Percentiles rank a stretch among this genome's conserved stretches.
These are phyloP conservation scores for Komagataella pastoris DNA, from an alignment of 805 yeast genomes.

Conservation along the genomic window DNA sequence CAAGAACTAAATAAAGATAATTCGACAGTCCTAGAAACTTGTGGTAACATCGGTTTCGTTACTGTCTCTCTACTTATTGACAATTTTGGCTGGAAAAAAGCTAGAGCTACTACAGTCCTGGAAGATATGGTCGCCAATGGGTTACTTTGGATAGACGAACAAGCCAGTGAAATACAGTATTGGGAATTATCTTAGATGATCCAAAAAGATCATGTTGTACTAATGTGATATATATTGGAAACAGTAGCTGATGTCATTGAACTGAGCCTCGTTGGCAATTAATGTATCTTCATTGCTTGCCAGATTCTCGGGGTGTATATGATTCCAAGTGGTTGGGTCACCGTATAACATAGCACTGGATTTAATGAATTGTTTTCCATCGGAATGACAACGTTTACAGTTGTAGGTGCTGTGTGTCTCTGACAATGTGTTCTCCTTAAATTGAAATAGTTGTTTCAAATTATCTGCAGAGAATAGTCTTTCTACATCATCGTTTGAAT, in stretches of 20 bases:
- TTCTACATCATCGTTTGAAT: conserved; percentile 91
- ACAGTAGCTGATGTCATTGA: conserved; percentile 66
- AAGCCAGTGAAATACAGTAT: conserved; percentile 24
- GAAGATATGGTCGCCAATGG: conserved; percentile 78
- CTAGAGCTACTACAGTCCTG: conserved; percentile 47
- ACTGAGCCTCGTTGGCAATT: conserved; percentile 57
- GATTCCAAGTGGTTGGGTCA: conserved; percentile 97
- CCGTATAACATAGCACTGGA: conserved; percentile 91
- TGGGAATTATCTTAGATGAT: conserved; percentile 72
- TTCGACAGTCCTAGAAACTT: conserved; percentile 55
- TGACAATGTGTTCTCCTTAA: conserved; percentile 51
- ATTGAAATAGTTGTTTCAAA: conserved; percentile 63
- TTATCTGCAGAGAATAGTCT: conserved; percentile 77
- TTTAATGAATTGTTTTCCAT: conserved; percentile 45
- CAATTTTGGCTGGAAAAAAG: conserved; percentile 62
- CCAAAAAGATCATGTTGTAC: background rate
- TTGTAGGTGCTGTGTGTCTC: conserved; percentile 90
- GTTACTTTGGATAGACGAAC: conserved; percentile 72
- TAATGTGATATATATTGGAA: conserved; percentile 88
- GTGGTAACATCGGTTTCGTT: conserved; percentile 68
- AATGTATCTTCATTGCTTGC: conserved; percentile 61
- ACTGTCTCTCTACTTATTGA: conserved; percentile 50
- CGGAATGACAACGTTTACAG: conserved; percentile 61
- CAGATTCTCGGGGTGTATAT: conserved; percentile 53
- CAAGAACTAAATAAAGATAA: conserved; percentile 59